Conservation (phyloP, 129 eudicot genomes). For the Flaveria linearis region DNA sequence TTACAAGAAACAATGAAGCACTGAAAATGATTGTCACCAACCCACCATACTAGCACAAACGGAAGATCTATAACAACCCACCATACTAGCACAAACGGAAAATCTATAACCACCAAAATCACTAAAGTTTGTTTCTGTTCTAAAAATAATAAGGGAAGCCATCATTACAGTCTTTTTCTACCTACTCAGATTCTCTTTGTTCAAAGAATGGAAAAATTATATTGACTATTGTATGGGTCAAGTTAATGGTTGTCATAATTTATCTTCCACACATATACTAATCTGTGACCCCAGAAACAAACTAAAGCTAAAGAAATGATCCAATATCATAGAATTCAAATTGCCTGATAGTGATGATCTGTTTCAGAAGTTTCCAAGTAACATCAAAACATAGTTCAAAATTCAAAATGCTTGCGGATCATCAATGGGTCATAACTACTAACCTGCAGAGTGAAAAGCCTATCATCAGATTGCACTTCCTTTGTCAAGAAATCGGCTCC, state of each 20-base stretch:
- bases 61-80: background rate
- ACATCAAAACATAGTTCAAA: background rate
- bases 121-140: background rate
- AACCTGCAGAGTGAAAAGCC: slow-evolving; percentile 98
- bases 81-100: background rate
- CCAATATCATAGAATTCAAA: background rate
- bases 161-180: background rate
- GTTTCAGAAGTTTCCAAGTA: slow-evolving; percentile 2
- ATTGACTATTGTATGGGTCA: background rate
- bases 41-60: background rate
- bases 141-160: background rate
- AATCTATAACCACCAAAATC: background rate
- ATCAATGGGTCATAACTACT: slow-evolving; percentile 20
- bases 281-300: background rate
- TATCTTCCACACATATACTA: background rate
- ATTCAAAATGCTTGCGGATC: background rate
- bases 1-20: background rate
- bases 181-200: background rate
- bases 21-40: background rate
- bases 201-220: background rate
- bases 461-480: slow-evolving; percentile 94
- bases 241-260: background rate
- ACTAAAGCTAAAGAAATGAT: background rate
- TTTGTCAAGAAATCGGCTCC: slow-evolving; percentile 99
- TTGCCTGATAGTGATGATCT: background rate